Percentiles rank a stretch among this genome's conserved stretches.
Conservation (phyloP, 2,329 filamentous ascomycete genomes). For the Paecilomyces niveus region DNA sequence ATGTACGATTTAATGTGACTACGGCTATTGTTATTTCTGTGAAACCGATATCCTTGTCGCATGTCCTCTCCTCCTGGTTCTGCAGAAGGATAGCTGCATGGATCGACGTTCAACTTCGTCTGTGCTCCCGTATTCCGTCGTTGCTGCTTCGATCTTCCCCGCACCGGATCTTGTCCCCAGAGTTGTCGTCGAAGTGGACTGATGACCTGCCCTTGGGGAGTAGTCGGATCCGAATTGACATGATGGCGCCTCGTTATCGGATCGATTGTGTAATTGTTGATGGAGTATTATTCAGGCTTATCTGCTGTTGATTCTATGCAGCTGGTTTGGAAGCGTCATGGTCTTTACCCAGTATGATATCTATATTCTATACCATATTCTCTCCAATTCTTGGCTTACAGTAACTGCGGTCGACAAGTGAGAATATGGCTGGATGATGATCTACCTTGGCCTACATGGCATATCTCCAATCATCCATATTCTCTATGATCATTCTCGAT, state of each 20-base stretch:
- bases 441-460: too few relatives aligned
- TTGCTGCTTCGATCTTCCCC: not conserved
- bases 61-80: not conserved
- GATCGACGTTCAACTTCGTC: not conserved
- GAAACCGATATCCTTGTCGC: not conserved
- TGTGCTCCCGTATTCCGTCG: not conserved
- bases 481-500: too few relatives aligned
- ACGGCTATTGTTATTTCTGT: not conserved
- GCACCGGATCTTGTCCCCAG: not conserved
- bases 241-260: not conserved
- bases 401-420: too few relatives aligned
- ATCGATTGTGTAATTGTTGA: not conserved
- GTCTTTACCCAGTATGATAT: too few relatives aligned
- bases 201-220: not conserved
- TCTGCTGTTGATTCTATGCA: not conserved
- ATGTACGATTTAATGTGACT: not conserved
- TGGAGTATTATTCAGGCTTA: not conserved
- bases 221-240: not conserved
- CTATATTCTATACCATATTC: too few relatives aligned
- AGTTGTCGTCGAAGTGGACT: not conserved
- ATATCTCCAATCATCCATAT: too few relatives aligned
- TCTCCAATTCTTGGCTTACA: too few relatives aligned
- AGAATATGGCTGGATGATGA: too few relatives aligned
- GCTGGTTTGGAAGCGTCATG: too few relatives aligned
- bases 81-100: not conserved